A percentile compares a stretch with the other conserved stretches of the same genome.
phyloP scores from a whole-genome alignment of 805 yeast species.

The Naumovozyma castellii region DNA sequence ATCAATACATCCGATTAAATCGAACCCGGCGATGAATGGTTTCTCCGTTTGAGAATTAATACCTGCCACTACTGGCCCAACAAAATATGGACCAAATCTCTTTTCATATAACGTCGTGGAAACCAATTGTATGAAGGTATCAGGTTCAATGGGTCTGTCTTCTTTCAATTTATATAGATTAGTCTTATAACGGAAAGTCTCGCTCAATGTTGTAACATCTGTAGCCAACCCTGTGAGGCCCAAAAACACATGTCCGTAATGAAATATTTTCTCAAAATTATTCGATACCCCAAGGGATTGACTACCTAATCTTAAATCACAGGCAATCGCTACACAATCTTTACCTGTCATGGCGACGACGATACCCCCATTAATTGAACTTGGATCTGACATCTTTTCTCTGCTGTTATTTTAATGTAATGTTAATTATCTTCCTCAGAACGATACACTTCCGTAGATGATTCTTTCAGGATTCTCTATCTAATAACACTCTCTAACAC shows the following conservation, averaged over 20 bases:
- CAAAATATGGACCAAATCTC: slow-evolving; percentile 93
- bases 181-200: slow-evolving; percentile 72
- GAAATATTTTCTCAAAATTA: slow-evolving; percentile 86
- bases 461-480: too few relatives aligned
- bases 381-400: slow-evolving; percentile 58
- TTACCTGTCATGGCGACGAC: slow-evolving; percentile 98
- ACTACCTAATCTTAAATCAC: slow-evolving; percentile 86
- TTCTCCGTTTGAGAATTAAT: slow-evolving; percentile 67
- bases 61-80: slow-evolving; percentile 96
- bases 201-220: slow-evolving; percentile 80
- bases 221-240: slow-evolving; percentile 94
- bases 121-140: slow-evolving; percentile 84
- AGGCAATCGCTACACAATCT: slow-evolving; percentile 95
- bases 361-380: slow-evolving; percentile 82
- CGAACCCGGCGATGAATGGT: slow-evolving; percentile 94
- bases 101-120: slow-evolving; percentile 82
- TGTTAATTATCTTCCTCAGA: too few relatives aligned
- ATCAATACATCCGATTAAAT: slow-evolving; percentile 93
- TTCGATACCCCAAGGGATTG: slow-evolving; percentile 89
- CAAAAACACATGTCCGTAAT: slow-evolving; percentile 73
- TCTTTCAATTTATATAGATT: slow-evolving; percentile 85
- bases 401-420: too few relatives aligned
- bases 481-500: too few relatives aligned
- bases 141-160: slow-evolving; percentile 87
- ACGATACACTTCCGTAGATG: too few relatives aligned